Base-by-base conservation (phyloP, 371 early-diverging fungal species). In the Circinella minor region DNA sequence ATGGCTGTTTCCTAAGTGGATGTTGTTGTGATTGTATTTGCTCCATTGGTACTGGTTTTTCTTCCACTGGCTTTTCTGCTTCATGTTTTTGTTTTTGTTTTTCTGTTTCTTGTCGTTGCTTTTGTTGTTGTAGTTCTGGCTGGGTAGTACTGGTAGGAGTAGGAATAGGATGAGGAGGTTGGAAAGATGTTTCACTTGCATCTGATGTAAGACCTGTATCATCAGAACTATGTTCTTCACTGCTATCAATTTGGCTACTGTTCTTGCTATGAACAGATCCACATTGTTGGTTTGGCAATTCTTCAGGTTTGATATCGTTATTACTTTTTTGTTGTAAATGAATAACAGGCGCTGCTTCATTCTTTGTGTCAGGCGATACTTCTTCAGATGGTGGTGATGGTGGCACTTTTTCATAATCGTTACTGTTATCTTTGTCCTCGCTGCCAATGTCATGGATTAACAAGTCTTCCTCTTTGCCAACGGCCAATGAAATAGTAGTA, bases 111-210 rank as follows among this genome's bases (percentile, higher is more conserved):
- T 13, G 27, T 20, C 15, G 27, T 36, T 59, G 6, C 36, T 37
- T 1, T 27, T 36, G 37, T 6, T 34, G 37, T 4, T 1, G 60
- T 36, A 59, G 60, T 17, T 27, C 27, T 0, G 27, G 27, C 2
- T 27, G 27, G 27, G 27, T 27, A 27, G 27, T 27, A 27, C 1
- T 27, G 27, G 27, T 27, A 2, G 27, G 27, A 27, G 27, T 27
- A 27, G 27, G 27, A 27, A 2, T 27, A 27, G 27, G 27, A 27
- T 27, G 27, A 37, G 60, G 60, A 59, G 37, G 37, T 11, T 37
- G 60, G 27, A 59, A 27, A 34, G 62, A 61, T 4, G 62, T 61
- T 39, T 61, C 62, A 43, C 62, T 46, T 11, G 39, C 62, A 61
- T 46, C 62, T 17, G 62, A 46, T 61, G 57, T 57, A 11, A 57